A percentile compares a stretch with the other conserved stretches of the same genome.
These are phyloP conservation scores for Lactuca saligna DNA, from an alignment of 129 eudicot species.

Conservation along the genomic window DNA sequence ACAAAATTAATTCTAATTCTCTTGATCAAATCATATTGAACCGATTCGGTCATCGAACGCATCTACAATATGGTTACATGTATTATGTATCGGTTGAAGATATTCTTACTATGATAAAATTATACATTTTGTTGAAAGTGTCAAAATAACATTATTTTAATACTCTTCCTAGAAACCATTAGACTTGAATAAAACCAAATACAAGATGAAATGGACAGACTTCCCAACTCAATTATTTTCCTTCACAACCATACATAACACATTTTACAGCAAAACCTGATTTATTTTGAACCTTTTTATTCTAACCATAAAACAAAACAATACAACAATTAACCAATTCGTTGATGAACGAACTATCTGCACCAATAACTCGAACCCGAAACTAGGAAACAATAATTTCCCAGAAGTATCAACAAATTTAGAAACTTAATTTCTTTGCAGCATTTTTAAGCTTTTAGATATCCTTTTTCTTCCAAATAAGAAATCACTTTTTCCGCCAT, in stretches of 20 bases:
- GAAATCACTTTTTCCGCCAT: constrained; percentile 70
- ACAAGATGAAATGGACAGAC: too few species aligned
- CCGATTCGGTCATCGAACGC: too few species aligned
- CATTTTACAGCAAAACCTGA: not conserved
- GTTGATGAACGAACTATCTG: constrained; percentile 6
- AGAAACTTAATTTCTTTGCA: not conserved
- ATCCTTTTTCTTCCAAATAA: constrained; percentile 75
- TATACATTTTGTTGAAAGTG: not conserved
- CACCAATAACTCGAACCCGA: not conserved
- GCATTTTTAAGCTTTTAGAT: constrained; percentile 50
- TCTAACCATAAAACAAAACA: not conserved
- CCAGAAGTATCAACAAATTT: constrained; percentile 1
- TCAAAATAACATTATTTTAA: not conserved
- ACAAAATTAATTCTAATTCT: too few species aligned
- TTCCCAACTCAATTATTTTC: not conserved
- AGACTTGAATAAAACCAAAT: not conserved
- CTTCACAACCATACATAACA: not conserved
- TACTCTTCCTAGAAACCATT: not conserved
- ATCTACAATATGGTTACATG: not conserved
- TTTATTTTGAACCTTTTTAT: constrained; percentile 1
- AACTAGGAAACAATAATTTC: constrained; percentile 44
- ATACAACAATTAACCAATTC: not conserved
- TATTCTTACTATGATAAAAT: too few species aligned
- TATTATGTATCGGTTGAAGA: not conserved
- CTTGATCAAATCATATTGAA: too few species aligned